Evolutionary conservation across 2,329 filamentous ascomycete genomes (phyloP).

Genomic region (Cladosporium sp.): DNA sequence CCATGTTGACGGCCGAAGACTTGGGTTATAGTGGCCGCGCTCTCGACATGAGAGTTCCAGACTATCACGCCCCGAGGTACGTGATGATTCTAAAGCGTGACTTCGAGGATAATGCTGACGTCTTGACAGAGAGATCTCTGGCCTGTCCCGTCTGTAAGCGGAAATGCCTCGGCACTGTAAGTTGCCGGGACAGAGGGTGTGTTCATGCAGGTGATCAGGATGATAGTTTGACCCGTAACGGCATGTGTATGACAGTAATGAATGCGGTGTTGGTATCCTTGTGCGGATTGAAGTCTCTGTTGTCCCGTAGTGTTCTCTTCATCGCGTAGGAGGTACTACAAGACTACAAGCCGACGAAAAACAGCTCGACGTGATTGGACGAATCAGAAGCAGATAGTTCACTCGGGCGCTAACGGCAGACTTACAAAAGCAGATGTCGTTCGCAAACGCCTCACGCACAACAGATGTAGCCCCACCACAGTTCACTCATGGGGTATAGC

Average conservation of each 20-base stretch:
- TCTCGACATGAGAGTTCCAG: constrained; percentile 69
- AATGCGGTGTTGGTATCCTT: not conserved
- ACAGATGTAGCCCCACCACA: too few species aligned
- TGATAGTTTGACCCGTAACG: not conserved
- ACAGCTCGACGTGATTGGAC: too few species aligned
- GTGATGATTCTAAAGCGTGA: not conserved
- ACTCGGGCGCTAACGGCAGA: too few species aligned
- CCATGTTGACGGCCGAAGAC: constrained; percentile 66
- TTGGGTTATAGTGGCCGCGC: constrained; percentile 68
- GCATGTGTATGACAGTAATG: not conserved
- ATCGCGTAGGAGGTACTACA: too few species aligned
- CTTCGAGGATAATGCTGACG: not conserved
- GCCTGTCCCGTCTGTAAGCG: constrained; percentile 38
- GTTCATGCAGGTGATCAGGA: not conserved
- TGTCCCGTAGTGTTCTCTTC: too few species aligned
- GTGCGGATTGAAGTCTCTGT: too few species aligned
- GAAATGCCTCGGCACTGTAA: not conserved
- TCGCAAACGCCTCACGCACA: too few species aligned
- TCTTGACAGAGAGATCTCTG: constrained; percentile 35
- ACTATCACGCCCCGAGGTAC: constrained; percentile 40
- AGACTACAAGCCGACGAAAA: too few species aligned
- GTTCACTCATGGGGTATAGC: too few species aligned
- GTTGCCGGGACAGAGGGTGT: not conserved
- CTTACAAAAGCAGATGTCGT: too few species aligned
- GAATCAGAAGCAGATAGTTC: too few species aligned